Conservation (phyloP, 495 filamentous ascomycete genomes). For the Podospora pseudocomata region DNA sequence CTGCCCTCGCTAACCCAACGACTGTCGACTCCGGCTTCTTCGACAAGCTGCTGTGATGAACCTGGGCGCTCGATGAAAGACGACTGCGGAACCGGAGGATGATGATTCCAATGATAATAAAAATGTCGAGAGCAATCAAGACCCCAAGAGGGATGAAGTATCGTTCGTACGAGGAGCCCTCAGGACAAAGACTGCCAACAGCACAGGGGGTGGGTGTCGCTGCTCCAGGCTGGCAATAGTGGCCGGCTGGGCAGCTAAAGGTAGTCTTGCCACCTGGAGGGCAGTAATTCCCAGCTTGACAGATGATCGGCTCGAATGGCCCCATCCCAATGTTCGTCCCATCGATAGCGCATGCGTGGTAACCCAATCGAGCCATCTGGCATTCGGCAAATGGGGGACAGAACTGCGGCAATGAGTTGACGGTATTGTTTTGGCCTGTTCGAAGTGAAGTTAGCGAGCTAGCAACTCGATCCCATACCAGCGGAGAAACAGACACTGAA, state of each 20-base stretch:
- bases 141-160: slow-evolving; percentile 42
- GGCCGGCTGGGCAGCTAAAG: slow-evolving; percentile 40
- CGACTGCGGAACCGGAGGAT: slow-evolving; percentile 27
- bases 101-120: slow-evolving; percentile 34
- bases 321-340: slow-evolving; percentile 38
- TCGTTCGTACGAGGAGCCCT: slow-evolving; percentile 33
- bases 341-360: slow-evolving; percentile 27
- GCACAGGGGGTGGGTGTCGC: slow-evolving; percentile 40
- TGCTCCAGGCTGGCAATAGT: slow-evolving; percentile 45
- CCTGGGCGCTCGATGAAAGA: slow-evolving; percentile 11
- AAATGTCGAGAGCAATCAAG: slow-evolving; percentile 40
- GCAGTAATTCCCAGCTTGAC: slow-evolving; percentile 44
- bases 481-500: slow-evolving; percentile 34
- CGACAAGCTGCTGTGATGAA: slow-evolving; percentile 5
- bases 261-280: slow-evolving; percentile 32
- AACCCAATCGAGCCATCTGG: slow-evolving; percentile 35
- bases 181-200: slow-evolving; percentile 40
- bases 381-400: slow-evolving; percentile 42
- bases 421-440: slow-evolving; percentile 45
- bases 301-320: slow-evolving; percentile 44
- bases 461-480: neutral
- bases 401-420: slow-evolving; percentile 42
- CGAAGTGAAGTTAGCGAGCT: slow-evolving; percentile 9
- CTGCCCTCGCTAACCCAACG: neutral
- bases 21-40: neutral